Conservation (phyloP, 331 rosid genomes). For the Prunus yedoensis region DNA sequence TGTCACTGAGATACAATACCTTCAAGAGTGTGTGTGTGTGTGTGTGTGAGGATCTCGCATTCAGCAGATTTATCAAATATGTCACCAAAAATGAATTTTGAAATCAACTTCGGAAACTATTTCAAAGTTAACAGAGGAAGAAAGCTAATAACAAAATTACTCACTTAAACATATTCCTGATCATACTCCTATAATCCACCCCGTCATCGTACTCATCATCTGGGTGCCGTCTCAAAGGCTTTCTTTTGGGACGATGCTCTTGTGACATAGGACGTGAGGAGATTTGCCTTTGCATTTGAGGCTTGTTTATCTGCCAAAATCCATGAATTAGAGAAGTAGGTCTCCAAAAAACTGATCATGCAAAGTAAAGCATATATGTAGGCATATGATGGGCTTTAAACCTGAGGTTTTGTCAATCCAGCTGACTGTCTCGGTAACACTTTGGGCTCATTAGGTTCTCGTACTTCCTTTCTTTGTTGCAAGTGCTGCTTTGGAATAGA, state of each 20-base stretch:
- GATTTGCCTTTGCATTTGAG: constrained; percentile 46
- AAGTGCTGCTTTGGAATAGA: constrained; percentile 41
- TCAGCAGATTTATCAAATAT: not conserved
- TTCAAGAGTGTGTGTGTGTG: too few species aligned
- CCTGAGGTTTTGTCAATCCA: constrained; percentile 64
- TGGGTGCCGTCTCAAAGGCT: constrained; percentile 33
- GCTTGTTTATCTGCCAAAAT: constrained; percentile 52
- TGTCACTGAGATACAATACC: too few species aligned
- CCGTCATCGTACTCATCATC: constrained; percentile 52
- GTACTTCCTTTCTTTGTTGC: constrained; percentile 48
- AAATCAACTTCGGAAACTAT: not conserved
- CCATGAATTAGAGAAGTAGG: not conserved
- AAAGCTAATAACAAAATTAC: not conserved
- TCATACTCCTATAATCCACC: constrained; percentile 43
- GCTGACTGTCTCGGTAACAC: constrained; percentile 51
- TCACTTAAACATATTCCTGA: constrained; percentile 72
- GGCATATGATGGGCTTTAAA: constrained; percentile 9
- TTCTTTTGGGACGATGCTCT: constrained; percentile 60
- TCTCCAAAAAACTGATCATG: not conserved
- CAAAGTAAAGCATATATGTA: not conserved
- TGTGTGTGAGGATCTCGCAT: not conserved
- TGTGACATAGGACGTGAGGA: constrained; percentile 33
- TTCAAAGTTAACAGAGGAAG: not conserved
- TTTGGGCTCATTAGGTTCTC: constrained; percentile 50
- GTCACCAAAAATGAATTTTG: not conserved